A percentile compares a stretch with the other conserved stretches of the same genome.
Conservation (phyloP, 495 filamentous ascomycete genomes). For the Podospora anserina region DNA sequence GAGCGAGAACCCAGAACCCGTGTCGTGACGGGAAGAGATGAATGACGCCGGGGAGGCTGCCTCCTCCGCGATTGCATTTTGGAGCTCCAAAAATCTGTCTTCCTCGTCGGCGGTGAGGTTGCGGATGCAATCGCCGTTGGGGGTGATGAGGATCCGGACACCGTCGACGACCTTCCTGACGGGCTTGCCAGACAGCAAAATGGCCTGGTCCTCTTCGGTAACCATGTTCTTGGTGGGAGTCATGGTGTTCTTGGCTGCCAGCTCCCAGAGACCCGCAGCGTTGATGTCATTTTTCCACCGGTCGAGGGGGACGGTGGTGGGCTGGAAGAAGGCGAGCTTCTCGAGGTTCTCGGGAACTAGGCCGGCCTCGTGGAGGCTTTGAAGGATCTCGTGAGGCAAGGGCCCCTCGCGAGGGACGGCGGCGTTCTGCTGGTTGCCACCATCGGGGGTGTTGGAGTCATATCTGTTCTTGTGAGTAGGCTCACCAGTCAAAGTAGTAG, state of each 20-base stretch:
- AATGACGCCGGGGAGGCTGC: slow-evolving; percentile 47
- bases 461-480: slow-evolving; percentile 15
- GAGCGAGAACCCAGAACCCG: slow-evolving; percentile 49
- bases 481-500: slow-evolving; percentile 33
- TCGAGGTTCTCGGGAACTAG: slow-evolving; percentile 26
- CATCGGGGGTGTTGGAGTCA: slow-evolving; percentile 20
- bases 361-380: slow-evolving; percentile 32
- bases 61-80: slow-evolving; percentile 53
- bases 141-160: slow-evolving; percentile 65
- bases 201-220: slow-evolving; percentile 49
- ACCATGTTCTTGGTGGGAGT: slow-evolving; percentile 47
- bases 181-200: slow-evolving; percentile 46
- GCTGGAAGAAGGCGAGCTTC: slow-evolving; percentile 38
- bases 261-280: slow-evolving; percentile 11
- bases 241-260: slow-evolving; percentile 19
- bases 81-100: slow-evolving; percentile 69
- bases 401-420: slow-evolving; percentile 29
- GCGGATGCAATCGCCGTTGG: slow-evolving; percentile 72
- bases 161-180: slow-evolving; percentile 50
- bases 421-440: slow-evolving; percentile 9
- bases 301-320: slow-evolving; percentile 19
- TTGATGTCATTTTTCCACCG: slow-evolving; percentile 23
- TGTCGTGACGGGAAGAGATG: slow-evolving; percentile 44
- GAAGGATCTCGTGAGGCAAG: slow-evolving; percentile 35
- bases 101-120: slow-evolving; percentile 76